Conservation (phyloP, 331 rosid genomes). For the Saraca asoca region DNA sequence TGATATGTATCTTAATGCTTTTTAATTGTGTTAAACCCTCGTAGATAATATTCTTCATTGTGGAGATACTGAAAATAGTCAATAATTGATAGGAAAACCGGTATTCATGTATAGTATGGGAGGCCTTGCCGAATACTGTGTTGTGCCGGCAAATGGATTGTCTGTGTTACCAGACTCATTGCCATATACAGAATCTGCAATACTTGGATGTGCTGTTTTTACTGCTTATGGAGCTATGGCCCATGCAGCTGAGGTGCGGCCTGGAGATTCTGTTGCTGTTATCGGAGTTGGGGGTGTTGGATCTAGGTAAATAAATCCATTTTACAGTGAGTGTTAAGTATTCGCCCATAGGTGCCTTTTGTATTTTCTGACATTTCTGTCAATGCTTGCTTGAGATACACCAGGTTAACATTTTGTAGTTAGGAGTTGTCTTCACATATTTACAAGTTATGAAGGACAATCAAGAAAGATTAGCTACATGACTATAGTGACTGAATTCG, state of each 20-base stretch:
- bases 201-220: slow-evolving; percentile 96
- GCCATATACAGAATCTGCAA: slow-evolving; percentile 87
- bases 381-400: slow-evolving; percentile 29
- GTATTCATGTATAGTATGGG: slow-evolving; percentile 94
- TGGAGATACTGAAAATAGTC: slow-evolving; percentile 34
- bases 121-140: slow-evolving; percentile 97
- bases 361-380: neutral
- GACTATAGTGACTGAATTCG: neutral
- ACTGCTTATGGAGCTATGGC: slow-evolving; percentile 99
- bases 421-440: slow-evolving; percentile 15
- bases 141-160: slow-evolving; percentile 86
- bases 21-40: slow-evolving; percentile 28
- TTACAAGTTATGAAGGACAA: neutral
- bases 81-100: slow-evolving; percentile 68
- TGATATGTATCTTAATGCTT: slow-evolving; percentile 14
- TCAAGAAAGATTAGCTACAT: slow-evolving; percentile 4
- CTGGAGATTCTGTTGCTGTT: slow-evolving; percentile 94
- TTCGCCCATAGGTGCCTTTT: slow-evolving; percentile 5
- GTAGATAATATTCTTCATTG: slow-evolving; percentile 3
- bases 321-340: slow-evolving; percentile 10
- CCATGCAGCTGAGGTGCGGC: slow-evolving; percentile 88
- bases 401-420: slow-evolving; percentile 3
- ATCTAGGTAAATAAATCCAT: slow-evolving; percentile 63
- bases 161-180: slow-evolving; percentile 64
- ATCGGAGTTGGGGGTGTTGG: slow-evolving; percentile 96